phyloP scores from a whole-genome alignment of 805 yeast genomes.

The Jamesozyma piceae region DNA sequence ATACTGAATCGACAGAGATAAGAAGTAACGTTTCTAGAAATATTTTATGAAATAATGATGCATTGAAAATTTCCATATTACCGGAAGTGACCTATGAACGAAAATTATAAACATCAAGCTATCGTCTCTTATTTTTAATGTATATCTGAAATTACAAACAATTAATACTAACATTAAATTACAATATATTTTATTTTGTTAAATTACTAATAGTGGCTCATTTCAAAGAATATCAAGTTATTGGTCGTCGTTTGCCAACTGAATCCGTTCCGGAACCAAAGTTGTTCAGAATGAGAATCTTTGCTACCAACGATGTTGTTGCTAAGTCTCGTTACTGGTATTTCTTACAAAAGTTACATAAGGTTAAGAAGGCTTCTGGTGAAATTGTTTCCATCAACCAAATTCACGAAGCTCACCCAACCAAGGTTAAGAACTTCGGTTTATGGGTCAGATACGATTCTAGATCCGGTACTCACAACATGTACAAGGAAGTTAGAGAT shows the following conservation, averaged over 20 bases:
- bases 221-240: constrained; percentile 98
- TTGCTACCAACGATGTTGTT: constrained; percentile 97
- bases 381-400: constrained; percentile 90
- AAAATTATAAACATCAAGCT: too few relatives aligned
- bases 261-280: constrained; percentile 98
- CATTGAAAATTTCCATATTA: too few relatives aligned
- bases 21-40: too few relatives aligned
- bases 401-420: constrained; percentile 91
- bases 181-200: constrained; percentile 10
- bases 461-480: constrained; percentile 99
- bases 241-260: constrained; percentile 99
- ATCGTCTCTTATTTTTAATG: neutral
- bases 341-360: constrained; percentile 97
- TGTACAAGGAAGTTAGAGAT: constrained; percentile 99
- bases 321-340: constrained; percentile 99
- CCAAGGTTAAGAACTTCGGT: constrained; percentile 99
- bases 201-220: constrained; percentile 56
- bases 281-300: constrained; percentile 99
- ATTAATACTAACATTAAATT: constrained; percentile 4
- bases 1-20: too few relatives aligned
- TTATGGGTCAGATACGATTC: constrained; percentile 99
- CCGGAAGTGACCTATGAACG: too few relatives aligned
- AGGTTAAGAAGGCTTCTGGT: constrained; percentile 99
- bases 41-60: too few relatives aligned
- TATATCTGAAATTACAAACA: neutral